Evolutionary conservation across 306 rosid genomes (phyloP).

Genomic region (Abrus pulchellus): DNA sequence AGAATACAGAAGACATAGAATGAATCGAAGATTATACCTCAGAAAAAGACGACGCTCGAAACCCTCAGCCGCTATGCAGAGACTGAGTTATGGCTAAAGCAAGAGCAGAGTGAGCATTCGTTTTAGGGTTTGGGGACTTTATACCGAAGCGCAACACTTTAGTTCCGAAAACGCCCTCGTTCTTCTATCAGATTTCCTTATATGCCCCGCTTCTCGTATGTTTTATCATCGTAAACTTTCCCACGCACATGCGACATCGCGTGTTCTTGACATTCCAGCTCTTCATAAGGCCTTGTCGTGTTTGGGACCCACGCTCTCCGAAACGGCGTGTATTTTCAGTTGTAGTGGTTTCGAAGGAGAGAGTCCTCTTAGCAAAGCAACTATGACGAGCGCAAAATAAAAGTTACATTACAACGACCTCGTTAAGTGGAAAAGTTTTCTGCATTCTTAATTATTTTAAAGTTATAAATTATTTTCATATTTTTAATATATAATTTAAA

Average conservation of each 20-base stretch:
- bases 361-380: not conserved
- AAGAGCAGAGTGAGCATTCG: not conserved
- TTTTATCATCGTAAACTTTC: not conserved
- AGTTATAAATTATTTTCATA: no score
- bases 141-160: not conserved
- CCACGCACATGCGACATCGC: no score
- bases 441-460: no score
- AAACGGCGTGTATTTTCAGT: not conserved
- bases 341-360: not conserved
- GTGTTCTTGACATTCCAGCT: no score
- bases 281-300: not conserved
- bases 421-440: no score
- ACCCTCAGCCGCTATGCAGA: constrained; percentile 40
- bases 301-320: not conserved
- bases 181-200: not conserved
- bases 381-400: not conserved
- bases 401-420: no score
- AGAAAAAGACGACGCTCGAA: not conserved
- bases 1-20: not conserved
- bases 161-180: constrained; percentile 17
- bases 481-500: no score
- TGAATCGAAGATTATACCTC: constrained; percentile 13
- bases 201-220: not conserved
- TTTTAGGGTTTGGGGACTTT: constrained; percentile 28
- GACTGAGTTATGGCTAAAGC: not conserved